A percentile compares a stretch with the other conserved stretches of the same genome.
These are phyloP conservation scores for Flaveria bidentis DNA, from an alignment of 129 eudicot genomes.

Conservation along the genomic window DNA sequence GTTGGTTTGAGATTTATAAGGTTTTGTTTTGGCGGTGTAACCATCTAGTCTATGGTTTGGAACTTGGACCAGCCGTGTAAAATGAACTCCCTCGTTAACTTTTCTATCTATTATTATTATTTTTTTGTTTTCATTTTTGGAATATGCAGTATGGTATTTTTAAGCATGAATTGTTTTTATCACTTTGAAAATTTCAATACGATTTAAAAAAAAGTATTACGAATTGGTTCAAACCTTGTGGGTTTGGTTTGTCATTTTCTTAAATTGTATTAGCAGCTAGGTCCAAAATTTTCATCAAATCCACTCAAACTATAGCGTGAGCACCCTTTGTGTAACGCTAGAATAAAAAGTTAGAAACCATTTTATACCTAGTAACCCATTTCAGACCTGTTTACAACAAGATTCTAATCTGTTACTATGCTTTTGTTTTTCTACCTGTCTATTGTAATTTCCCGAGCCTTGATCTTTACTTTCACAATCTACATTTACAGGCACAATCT, in stretches of 20 bases:
- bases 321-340: background rate
- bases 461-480: slow-evolving; percentile 10
- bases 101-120: no score
- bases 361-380: background rate
- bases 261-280: background rate
- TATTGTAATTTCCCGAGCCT: background rate
- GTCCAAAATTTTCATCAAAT: background rate
- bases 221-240: background rate
- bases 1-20: background rate
- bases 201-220: background rate
- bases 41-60: background rate
- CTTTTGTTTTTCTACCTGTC: background rate
- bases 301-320: background rate
- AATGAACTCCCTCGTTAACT: background rate
- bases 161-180: background rate
- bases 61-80: background rate
- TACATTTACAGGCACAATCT: slow-evolving; percentile 27
- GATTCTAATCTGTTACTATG: background rate
- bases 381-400: background rate
- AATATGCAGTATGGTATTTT: background rate
- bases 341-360: background rate
- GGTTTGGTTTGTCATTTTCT: background rate
- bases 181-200: background rate
- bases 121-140: background rate
- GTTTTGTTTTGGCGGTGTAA: background rate